Base-by-base conservation (phyloP, 2,329 filamentous ascomycete species). In the Xylaria sp. region DNA sequence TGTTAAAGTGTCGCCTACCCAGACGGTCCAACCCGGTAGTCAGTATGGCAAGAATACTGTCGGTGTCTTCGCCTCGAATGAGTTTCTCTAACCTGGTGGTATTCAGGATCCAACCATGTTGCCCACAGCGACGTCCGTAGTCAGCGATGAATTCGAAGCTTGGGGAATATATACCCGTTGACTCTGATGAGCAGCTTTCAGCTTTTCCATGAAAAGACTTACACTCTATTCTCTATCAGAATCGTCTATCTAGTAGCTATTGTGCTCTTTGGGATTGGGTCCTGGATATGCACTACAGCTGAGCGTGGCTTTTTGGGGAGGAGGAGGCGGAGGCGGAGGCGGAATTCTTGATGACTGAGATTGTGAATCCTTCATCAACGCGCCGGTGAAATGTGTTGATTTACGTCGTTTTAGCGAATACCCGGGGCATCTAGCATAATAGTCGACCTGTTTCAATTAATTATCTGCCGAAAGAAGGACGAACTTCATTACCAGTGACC, bases 201-300 rank as follows among this genome's bases (percentile, higher is more conserved):
- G 47, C 67, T 71, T 4, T 69, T 70, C 49, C 72, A 70, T 56
- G 70, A 70, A 23, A 71, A 70, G 40, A 63, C 73, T 1, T 73
- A 72, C 51, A 67, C 45, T n/a, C n/a, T 62, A 3, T 65, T 66
- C 43, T 37, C 63, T 21, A 55, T 64, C 45, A 73, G 71, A 25
- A 9, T 45, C 8, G 46, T 68, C 1, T 68, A 68, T 84, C 55
- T 70, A 85, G 15, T 57, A 62, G 4, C 78, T 75, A 60, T 78
- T 85, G 15, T 80, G 8, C 65, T 85, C 38, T 86, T 86, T 43
- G 83, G 85, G 69, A 70, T 81, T 46, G 84, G 85, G 1, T 86
- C 83, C 14, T 76, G 67, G 23, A 61, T 74, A 7, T 87, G 84
- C 63, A 85, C 82, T 28, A 78, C 80, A 1, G 84, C 85, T n/a